These are phyloP conservation scores for Lignosus rhinocerotis DNA, from an alignment of 1,284 basidiomycete genomes.

Conservation along the genomic window DNA sequence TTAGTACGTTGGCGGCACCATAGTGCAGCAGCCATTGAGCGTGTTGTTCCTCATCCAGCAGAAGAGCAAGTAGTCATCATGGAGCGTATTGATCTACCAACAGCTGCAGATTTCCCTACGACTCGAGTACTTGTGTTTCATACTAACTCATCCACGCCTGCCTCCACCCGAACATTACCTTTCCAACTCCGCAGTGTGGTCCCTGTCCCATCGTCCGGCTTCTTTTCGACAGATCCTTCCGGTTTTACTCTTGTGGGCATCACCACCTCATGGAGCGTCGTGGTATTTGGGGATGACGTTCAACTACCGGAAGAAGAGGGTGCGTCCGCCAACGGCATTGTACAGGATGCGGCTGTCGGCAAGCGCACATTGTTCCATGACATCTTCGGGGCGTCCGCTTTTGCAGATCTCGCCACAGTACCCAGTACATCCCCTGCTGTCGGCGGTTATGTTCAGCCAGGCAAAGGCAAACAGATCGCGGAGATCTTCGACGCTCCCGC, in stretches of 20 bases:
- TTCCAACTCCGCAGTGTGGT: constrained; percentile 56
- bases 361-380: constrained; percentile 79
- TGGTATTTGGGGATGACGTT: constrained; percentile 62
- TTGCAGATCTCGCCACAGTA: constrained; percentile 37
- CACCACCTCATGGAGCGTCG: constrained; percentile 62
- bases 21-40: constrained; percentile 39
- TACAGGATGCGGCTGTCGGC: constrained; percentile 28
- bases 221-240: constrained; percentile 28
- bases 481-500: constrained; percentile 73
- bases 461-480: constrained; percentile 43
- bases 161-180: constrained; percentile 49
- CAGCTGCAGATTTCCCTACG: constrained; percentile 31
- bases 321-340: constrained; percentile 45
- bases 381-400: constrained; percentile 75
- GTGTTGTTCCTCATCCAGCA: constrained; percentile 54
- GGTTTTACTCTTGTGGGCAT: constrained; percentile 66
- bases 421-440: constrained; percentile 24
- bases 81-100: constrained; percentile 34
- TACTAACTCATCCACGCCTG: constrained; percentile 45
- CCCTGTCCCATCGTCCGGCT: constrained; percentile 44
- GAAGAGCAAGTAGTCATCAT: constrained; percentile 62
- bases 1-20: constrained; percentile 63
- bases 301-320: constrained; percentile 43
- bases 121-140: constrained; percentile 52
- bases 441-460: constrained; percentile 28